phyloP scores from a whole-genome alignment of 352 stramenopile genomes.

The Thraustochytrium striatum region DNA sequence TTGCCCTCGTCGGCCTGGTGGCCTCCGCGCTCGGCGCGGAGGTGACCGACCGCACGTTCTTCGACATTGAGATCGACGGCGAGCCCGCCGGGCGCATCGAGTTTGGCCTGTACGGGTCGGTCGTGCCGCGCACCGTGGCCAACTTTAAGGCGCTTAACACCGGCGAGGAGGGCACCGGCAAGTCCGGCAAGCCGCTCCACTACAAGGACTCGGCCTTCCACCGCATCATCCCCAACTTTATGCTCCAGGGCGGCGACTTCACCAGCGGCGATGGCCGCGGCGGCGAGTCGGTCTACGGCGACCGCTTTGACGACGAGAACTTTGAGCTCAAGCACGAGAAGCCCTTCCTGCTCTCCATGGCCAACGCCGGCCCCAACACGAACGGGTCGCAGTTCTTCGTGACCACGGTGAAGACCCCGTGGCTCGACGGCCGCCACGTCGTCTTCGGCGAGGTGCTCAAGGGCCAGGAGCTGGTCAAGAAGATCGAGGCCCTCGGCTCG shows the following conservation, averaged over 20 bases:
- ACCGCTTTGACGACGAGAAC: constrained; percentile 93
- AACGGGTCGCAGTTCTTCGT: constrained; percentile 98
- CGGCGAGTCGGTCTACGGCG: constrained; percentile 88
- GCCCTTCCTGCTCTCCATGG: constrained; percentile 87
- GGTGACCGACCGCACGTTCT: constrained; percentile 87
- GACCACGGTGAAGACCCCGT: constrained; percentile 81
- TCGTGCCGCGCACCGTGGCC: constrained; percentile 39
- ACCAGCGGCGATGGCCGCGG: constrained; percentile 80
- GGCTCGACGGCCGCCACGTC: constrained; percentile 83
- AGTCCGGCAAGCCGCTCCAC: constrained; percentile 73
- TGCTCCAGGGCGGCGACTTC: constrained; percentile 86
- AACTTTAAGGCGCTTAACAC: constrained; percentile 40
- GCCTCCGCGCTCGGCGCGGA: constrained; percentile 56
- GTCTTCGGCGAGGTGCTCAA: constrained; percentile 88
- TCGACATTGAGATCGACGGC: constrained; percentile 90
- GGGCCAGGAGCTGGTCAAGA: constrained; percentile 93
- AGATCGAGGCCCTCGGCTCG: constrained; percentile 89
- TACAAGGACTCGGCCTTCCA: constrained; percentile 95
- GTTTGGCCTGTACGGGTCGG: constrained; percentile 30
- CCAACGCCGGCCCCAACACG: constrained; percentile 90
- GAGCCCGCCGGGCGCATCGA: constrained; percentile 63
- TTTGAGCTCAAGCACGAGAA: constrained; percentile 88
- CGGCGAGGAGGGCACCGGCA: constrained; percentile 19
- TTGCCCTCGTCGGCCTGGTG: neutral
- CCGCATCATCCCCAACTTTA: constrained; percentile 92